Evolutionary conservation across 1,284 basidiomycete genomes (phyloP).

Genomic region (Moesziomyces sp.): DNA sequence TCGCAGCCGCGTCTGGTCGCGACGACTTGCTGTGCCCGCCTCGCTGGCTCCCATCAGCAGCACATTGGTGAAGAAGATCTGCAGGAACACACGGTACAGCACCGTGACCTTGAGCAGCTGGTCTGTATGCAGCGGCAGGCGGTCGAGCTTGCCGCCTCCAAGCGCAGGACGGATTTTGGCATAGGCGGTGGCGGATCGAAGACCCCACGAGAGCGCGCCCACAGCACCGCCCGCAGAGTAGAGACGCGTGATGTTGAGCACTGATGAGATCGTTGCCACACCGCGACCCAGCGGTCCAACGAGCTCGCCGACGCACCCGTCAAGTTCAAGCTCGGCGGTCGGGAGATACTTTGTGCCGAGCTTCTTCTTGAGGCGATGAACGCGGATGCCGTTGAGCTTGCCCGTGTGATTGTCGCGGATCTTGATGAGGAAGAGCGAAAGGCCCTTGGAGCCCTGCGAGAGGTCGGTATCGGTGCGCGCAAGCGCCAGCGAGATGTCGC

Average conservation of each 20-base stretch:
- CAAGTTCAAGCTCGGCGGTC: constrained; percentile 79
- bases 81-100: constrained; percentile 73
- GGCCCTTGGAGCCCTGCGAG: constrained; percentile 68
- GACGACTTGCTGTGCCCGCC: constrained; percentile 94
- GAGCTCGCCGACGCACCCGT: constrained; percentile 75
- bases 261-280: constrained; percentile 76
- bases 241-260: constrained; percentile 73
- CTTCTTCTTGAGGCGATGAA: constrained; percentile 81
- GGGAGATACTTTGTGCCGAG: constrained; percentile 80
- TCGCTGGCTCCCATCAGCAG: constrained; percentile 85
- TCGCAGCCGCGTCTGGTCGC: constrained; percentile 84
- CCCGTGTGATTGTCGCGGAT: constrained; percentile 35
- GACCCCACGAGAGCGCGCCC: constrained; percentile 42
- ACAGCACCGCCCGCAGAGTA: constrained; percentile 46
- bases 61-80: constrained; percentile 93
- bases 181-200: constrained; percentile 42
- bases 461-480: constrained; percentile 73
- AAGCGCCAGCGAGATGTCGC: constrained; percentile 77
- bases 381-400: constrained; percentile 75
- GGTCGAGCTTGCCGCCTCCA: constrained; percentile 75
- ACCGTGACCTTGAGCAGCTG: constrained; percentile 72
- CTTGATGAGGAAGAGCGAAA: constrained; percentile 73
- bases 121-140: constrained; percentile 53
- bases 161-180: constrained; percentile 70
- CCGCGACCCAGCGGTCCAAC: constrained; percentile 76